Base-by-base conservation (phyloP, 306 rosid species). In the Vigna nakashimae region DNA sequence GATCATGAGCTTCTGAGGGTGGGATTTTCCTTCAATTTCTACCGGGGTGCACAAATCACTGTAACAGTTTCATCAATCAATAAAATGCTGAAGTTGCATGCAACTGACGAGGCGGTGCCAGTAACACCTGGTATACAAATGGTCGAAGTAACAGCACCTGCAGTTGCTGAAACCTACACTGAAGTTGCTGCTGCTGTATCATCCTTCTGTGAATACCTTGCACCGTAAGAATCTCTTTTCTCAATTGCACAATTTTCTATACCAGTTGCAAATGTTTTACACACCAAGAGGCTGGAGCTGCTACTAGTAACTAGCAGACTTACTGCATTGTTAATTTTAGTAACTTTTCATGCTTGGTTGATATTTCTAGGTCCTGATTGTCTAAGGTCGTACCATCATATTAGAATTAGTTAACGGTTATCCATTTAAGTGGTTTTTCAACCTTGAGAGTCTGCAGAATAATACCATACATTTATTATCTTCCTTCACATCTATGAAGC, bases 131-230 rank as follows among this genome's bases (percentile, higher is more conserved):
- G 99, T 77, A 91, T 92, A 60, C 98, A 95, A 83, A 53, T 95
- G 59, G 99, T 95, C 13, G 94, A 91, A 90, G 98, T 95, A 74
- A 95, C 97, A 28, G 96, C 98, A 16, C 98, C 98, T 38, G 97
- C 98, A 67, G 24, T 93, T 46, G 84, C 93, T 36, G 97, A 95
- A 75, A 95, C 80, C 82, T 92, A 89, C 52, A 42, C 88, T 28
- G 98, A 92, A 79, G 91, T 91, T 82, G 97, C 79, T 26, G 69
- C 91, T 4, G 92, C 94, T 15, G 59, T 95, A 77, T 86, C 97
- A 36, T 91, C 92, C 73, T 95, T 95, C 63, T 92, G 98, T 13
- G 99, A 95, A 90, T 87, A 92, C 88, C 98, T 95, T 88, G 98
- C 98, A 53, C 98, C 98, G 98, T 95, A 86, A 89, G 98, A 14